These are phyloP conservation scores for bread wheat (Triticum aestivum) DNA, from an alignment of 176 grass and related monocot species.

Conservation along the genomic window IWGSC_CS_RefSeq_v2.1 NC_057807.1:339845628-339846127, in stretches of 20 bases:
- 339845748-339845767: conserved; percentile 74
- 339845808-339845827: conserved; percentile 71
- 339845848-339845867: conserved; percentile 68
- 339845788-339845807: conserved; percentile 79
- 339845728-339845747: conserved; percentile 67
- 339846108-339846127: conserved; percentile 74
- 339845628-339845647: not conserved
- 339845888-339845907: conserved; percentile 74
- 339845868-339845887: conserved; percentile 92
- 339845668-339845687: not conserved
- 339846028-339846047: conserved; percentile 77
- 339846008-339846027: conserved; percentile 89
- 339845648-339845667: not conserved
- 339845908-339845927: conserved; percentile 1
- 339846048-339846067: conserved; percentile 91
- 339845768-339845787: conserved; percentile 68
- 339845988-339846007: conserved; percentile 75
- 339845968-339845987: conserved; percentile 53
- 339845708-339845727: conserved; percentile 61
- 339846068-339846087: conserved; percentile 86
- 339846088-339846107: conserved; percentile 61
- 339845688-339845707: conserved; percentile 43
- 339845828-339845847: conserved; percentile 77
- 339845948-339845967: conserved; percentile 30
- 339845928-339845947: conserved; percentile 7